Conservation (phyloP, 1,139 yeast genomes). For the Blastobotrys persicus region DNA sequence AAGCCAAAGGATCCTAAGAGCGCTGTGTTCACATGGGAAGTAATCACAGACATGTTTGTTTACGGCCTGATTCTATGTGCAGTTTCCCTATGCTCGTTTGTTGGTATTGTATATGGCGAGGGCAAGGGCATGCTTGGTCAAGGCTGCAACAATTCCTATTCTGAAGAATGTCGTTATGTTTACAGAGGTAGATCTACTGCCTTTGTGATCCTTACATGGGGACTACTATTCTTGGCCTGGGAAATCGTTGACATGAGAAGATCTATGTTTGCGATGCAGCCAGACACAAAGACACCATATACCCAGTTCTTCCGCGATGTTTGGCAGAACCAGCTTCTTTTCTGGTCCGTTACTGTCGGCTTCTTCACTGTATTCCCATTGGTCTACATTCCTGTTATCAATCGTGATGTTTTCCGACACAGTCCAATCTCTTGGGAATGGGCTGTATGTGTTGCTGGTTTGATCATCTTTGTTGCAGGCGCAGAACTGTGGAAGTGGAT, state of each 20-base stretch:
- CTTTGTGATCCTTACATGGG: slow-evolving; percentile 88
- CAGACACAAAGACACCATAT: slow-evolving; percentile 60
- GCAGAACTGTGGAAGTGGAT: slow-evolving; percentile 66
- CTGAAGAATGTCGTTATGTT: slow-evolving; percentile 57
- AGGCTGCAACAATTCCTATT: slow-evolving; percentile 55
- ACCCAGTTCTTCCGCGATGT: slow-evolving; percentile 60
- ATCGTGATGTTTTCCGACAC: slow-evolving; percentile 73
- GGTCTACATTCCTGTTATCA: slow-evolving; percentile 84
- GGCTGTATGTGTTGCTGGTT: slow-evolving; percentile 71
- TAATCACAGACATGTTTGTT: slow-evolving; percentile 67
- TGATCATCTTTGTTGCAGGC: slow-evolving; percentile 56
- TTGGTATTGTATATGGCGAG: slow-evolving; percentile 56
- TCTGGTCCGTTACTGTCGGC: slow-evolving; percentile 80
- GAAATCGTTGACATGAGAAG: slow-evolving; percentile 77
- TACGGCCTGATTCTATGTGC: slow-evolving; percentile 76
- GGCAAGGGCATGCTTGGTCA: slow-evolving; percentile 69
- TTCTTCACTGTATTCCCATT: slow-evolving; percentile 75
- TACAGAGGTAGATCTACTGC: slow-evolving; percentile 79
- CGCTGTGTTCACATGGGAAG: slow-evolving; percentile 66
- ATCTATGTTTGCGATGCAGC: slow-evolving; percentile 74
- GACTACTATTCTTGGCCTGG: slow-evolving; percentile 84
- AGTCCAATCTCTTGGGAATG: slow-evolving; percentile 75
- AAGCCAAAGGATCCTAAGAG: slow-evolving; percentile 60
- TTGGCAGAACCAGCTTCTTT: slow-evolving; percentile 74
- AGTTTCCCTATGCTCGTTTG: slow-evolving; percentile 67